These are phyloP conservation scores for Acanthamoeba quina DNA, from an alignment of 208 protist species.

Conservation along the genomic window DNA sequence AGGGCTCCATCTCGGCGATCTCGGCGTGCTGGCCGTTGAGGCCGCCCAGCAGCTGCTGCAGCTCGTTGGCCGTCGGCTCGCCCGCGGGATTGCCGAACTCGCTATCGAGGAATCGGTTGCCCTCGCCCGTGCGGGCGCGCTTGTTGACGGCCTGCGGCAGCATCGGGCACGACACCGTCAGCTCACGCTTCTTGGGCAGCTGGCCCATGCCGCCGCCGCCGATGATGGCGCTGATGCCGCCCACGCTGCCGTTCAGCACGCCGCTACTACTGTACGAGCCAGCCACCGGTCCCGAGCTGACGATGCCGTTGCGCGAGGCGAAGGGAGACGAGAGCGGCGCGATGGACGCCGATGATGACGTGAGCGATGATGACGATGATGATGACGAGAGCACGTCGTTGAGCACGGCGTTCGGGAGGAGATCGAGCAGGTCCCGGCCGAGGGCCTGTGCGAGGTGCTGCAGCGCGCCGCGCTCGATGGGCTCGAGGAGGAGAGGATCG, in stretches of 20 bases:
- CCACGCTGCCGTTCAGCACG: background rate
- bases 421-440: constrained; percentile 19
- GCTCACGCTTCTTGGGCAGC: constrained; percentile 34
- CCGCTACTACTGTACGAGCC: background rate
- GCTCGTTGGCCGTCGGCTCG: constrained; percentile 39
- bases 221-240: constrained; percentile 29
- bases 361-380: background rate
- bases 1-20: constrained; percentile 77
- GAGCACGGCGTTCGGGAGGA: constrained; percentile 28
- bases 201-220: constrained; percentile 11
- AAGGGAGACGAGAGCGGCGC: constrained; percentile 18
- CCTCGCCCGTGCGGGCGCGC: constrained; percentile 47
- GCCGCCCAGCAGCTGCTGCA: constrained; percentile 40
- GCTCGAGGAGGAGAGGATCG: background rate
- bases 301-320: background rate
- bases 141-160: constrained; percentile 49
- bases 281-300: background rate
- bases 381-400: background rate
- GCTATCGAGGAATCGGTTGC: constrained; percentile 51
- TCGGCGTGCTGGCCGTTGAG: constrained; percentile 25
- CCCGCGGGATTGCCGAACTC: constrained; percentile 48
- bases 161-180: constrained; percentile 17
- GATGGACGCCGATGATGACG: background rate
- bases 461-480: background rate
- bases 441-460: constrained; percentile 52